Evolutionary conservation across 331 rosid genomes (phyloP).

Genomic region (Cydonia oblonga): DNA sequence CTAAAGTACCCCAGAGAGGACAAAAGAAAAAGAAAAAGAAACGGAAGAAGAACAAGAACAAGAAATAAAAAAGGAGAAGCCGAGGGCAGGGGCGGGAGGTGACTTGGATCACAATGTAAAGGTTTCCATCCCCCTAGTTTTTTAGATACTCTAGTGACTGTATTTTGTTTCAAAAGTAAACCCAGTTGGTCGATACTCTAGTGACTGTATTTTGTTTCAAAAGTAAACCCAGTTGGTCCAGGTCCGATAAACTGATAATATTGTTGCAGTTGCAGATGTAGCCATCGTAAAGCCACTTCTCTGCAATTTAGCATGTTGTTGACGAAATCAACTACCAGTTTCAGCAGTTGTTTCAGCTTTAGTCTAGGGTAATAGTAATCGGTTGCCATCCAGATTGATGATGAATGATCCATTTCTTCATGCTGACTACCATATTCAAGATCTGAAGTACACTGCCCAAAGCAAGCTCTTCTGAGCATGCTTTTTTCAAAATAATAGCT

Average conservation of each 20-base stretch:
- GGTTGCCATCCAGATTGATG: constrained; percentile 79
- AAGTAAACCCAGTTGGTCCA: constrained; percentile 10
- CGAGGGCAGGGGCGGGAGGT: background rate
- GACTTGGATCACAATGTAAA: constrained; percentile 11
- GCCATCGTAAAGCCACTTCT: constrained; percentile 8
- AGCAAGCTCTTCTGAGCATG: constrained; percentile 41
- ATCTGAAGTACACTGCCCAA: constrained; percentile 61
- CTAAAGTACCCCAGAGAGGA: constrained; percentile 10
- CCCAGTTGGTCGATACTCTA: constrained; percentile 11
- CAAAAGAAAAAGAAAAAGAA: background rate
- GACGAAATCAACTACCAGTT: constrained; percentile 18
- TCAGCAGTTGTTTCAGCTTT: constrained; percentile 10
- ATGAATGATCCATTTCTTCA: constrained; percentile 64
- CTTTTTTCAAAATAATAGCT: constrained; percentile 33
- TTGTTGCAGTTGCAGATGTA: constrained; percentile 9
- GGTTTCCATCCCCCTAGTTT: constrained; percentile 9
- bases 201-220: background rate
- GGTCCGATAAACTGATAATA: constrained; percentile 5
- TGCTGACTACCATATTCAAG: constrained; percentile 40
- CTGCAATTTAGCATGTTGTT: constrained; percentile 9
- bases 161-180: constrained; percentile 3
- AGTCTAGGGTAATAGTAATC: constrained; percentile 32
- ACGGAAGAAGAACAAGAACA: background rate
- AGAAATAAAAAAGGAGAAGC: background rate
- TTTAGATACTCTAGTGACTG: constrained; percentile 1